Conservation (phyloP, 306 rosid genomes). For the Psophocarpus tetragonolobus region DNA sequence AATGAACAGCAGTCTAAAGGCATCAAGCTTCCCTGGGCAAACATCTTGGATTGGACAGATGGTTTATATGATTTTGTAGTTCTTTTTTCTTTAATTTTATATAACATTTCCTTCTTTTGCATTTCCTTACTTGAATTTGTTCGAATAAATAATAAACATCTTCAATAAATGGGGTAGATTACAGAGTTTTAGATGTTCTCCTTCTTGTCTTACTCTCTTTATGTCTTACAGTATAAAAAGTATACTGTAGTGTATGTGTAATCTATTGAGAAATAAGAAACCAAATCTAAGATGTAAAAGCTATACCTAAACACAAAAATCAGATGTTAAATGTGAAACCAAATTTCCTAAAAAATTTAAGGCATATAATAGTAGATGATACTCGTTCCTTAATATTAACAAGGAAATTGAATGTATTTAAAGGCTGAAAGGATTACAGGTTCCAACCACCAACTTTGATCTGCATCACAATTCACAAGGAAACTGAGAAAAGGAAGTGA, state of each 20-base stretch:
- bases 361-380: neutral
- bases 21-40: neutral
- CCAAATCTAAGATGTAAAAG: too few species aligned
- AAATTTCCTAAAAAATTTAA: neutral
- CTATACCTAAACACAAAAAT: too few species aligned
- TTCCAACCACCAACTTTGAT: neutral
- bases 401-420: neutral
- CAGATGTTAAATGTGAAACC: neutral
- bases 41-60: conserved; percentile 37
- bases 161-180: conserved; percentile 24
- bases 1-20: neutral
- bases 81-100: neutral
- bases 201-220: neutral
- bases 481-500: neutral
- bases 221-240: conserved; percentile 13
- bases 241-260: neutral
- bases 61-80: conserved; percentile 37
- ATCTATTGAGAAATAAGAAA: too few species aligned
- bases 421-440: neutral
- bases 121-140: conserved; percentile 26
- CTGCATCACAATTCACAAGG: neutral
- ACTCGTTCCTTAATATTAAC: neutral
- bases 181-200: neutral
- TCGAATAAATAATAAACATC: conserved; percentile 26
- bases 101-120: neutral